phyloP scores from a whole-genome alignment of 2,329 filamentous ascomycete genomes.

The Thielaviopsis euricoi region DNA sequence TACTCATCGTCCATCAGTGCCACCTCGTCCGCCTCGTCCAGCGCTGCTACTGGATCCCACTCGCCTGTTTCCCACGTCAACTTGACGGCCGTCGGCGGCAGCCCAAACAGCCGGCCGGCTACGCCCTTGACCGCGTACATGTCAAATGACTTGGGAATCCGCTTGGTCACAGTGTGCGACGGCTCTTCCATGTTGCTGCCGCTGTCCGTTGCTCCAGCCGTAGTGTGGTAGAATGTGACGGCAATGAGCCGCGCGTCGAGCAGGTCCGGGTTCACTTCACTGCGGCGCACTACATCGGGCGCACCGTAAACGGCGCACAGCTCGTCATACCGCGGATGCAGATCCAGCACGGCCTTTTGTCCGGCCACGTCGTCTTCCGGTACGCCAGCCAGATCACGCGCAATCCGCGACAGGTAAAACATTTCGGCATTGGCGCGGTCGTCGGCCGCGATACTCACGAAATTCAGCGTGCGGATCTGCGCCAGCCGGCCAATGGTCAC shows the following conservation, averaged over 20 bases:
- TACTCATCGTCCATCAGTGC: conserved; percentile 26
- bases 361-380: conserved; percentile 30
- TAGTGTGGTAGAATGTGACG: conserved; percentile 34
- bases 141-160: conserved; percentile 61
- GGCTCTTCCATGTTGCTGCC: neutral
- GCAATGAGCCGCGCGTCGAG: conserved; percentile 62
- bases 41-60: conserved; percentile 60
- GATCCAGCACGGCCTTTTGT: conserved; percentile 31
- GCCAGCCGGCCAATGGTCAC: conserved; percentile 63
- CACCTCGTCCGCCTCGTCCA: conserved; percentile 39
- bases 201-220: too few species aligned
- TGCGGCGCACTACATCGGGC: conserved; percentile 42
- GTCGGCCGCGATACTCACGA: conserved; percentile 49
- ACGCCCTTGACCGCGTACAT: conserved; percentile 71
- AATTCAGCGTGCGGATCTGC: conserved; percentile 53
- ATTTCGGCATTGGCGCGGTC: conserved; percentile 81
- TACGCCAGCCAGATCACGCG: conserved; percentile 50
- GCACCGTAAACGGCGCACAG: conserved; percentile 64
- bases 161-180: conserved; percentile 15
- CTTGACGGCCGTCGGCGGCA: conserved; percentile 45
- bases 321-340: conserved; percentile 56
- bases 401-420: conserved; percentile 80
- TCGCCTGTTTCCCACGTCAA: conserved; percentile 84
- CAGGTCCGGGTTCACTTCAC: conserved; percentile 56
- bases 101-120: conserved; percentile 51